Conservation (phyloP, 116 monocot genomes). For the Papilionanthe hybrid region DNA sequence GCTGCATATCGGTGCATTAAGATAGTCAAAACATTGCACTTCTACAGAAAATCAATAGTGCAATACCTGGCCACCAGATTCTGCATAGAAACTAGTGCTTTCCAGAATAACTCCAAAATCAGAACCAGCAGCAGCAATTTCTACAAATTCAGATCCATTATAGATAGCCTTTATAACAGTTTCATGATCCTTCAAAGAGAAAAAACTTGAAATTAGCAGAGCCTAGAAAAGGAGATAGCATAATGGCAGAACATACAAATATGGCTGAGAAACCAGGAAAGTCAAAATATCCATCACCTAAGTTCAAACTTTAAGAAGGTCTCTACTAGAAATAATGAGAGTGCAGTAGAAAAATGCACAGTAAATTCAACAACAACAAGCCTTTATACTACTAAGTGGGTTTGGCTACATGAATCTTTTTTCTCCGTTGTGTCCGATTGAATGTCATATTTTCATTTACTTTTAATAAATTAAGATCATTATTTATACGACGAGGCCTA, state of each 20-base stretch:
- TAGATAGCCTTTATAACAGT: conserved; percentile 92
- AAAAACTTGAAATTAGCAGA: not conserved
- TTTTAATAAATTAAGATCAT: too few species aligned
- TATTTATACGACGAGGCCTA: too few species aligned
- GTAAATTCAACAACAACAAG: not conserved
- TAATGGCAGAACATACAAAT: not conserved
- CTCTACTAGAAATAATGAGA: not conserved
- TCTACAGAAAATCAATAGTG: not conserved
- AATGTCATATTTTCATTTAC: too few species aligned
- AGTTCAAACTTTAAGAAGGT: not conserved
- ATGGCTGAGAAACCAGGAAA: not conserved
- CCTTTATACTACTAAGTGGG: too few species aligned
- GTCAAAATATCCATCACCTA: not conserved
- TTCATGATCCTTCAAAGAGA: conserved; percentile 55
- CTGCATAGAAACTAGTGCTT: conserved; percentile 94
- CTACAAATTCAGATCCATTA: conserved; percentile 62
- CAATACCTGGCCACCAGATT: conserved; percentile 97
- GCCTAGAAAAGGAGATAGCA: not conserved
- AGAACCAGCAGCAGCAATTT: conserved; percentile 33
- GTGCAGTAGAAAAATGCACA: not conserved
- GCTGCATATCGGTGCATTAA: not conserved
- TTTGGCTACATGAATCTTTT: too few species aligned
- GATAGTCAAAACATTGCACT: not conserved
- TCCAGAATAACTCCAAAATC: conserved; percentile 84
- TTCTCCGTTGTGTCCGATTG: too few species aligned